Percentiles rank a stretch among this genome's conserved stretches.
Conservation (phyloP, 1,139 yeast species). For the Magnusiomyces clavatus region DNA sequence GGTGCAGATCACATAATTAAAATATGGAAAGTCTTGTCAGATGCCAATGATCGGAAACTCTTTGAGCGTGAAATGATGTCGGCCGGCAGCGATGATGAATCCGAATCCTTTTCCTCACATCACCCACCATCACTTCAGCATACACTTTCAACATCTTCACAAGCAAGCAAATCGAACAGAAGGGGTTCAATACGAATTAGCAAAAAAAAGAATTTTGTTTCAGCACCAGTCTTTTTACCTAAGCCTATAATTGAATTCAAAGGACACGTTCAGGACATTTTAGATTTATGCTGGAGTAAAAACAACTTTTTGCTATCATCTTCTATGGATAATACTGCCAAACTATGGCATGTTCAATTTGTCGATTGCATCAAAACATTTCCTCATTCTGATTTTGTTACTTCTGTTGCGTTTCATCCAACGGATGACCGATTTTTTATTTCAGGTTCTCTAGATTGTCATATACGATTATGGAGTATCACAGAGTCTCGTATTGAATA, state of each 20-base stretch:
- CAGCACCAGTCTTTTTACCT: constrained; percentile 79
- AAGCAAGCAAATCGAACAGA: background rate
- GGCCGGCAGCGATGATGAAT: constrained; percentile 15
- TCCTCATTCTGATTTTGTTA: constrained; percentile 71
- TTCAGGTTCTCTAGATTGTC: constrained; percentile 76
- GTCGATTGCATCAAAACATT: constrained; percentile 56
- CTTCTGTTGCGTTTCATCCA: constrained; percentile 77
- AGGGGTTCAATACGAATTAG: constrained; percentile 8
- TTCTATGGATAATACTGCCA: constrained; percentile 79
- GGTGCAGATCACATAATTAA: constrained; percentile 64
- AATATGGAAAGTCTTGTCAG: constrained; percentile 71
- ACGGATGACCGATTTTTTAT: constrained; percentile 80
- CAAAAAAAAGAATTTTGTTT: constrained; percentile 24
- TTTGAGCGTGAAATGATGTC: constrained; percentile 7
- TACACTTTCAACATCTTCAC: background rate
- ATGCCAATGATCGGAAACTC: constrained; percentile 21
- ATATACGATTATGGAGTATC: constrained; percentile 76
- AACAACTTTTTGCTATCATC: constrained; percentile 75
- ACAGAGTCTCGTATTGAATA: constrained; percentile 58
- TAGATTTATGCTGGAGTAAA: constrained; percentile 81
- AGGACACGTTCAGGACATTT: constrained; percentile 65
- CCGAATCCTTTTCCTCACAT: constrained; percentile 1
- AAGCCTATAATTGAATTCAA: constrained; percentile 51
- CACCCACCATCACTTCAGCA: background rate
- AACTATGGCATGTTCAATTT: constrained; percentile 78